Evolutionary conservation across 139 green algal species (phyloP), one percentile per base, ranked within the genome.

Genomic region (Chlamydomonas incerta): DNA sequence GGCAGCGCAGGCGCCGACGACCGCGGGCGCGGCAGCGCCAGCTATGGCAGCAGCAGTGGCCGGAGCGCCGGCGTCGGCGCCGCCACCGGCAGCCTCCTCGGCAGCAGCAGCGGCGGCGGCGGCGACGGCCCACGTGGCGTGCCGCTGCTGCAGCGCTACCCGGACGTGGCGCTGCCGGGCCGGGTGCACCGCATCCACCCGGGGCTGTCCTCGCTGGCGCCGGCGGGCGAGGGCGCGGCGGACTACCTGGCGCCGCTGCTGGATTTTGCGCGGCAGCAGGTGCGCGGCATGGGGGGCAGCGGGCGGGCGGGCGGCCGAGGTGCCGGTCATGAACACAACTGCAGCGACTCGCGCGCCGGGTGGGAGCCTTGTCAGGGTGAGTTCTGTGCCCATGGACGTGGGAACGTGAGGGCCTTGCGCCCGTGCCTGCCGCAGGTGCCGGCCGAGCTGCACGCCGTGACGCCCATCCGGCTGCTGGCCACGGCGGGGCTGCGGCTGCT

Each of bases 401-500:
- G n/a, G n/a, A n/a, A n/a, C n/a, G n/a, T n/a, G n/a, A n/a, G n/a
- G n/a, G n/a, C n/a, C n/a, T n/a, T n/a, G n/a, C n/a, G n/a, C n/a
- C n/a, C n/a, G n/a, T n/a, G n/a, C n/a, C n/a, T n/a, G 14, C 50
- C 55, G 11, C 86, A 92, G 73, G 82, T 92, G 11, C 89, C 89
- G 2, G 31, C 47, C 0, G 3, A 33, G 1, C 72, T 72, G 65
- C 83, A 62, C 21, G n/a, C 74, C 24, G 18, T 18, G 2, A 93
- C 90, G 21, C 87, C 85, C 21, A 75, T 93, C 18, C 83, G 83
- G 35, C 69, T 93, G 24, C 83, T 90, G 67, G 90, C 90, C 14
- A 93, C 90, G n/a, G 90, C 90, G 70, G 90, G 90, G 3, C 71
- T 93, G 50, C 83, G 90, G 15, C 76, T 93, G 75, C 81, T 93